phyloP scores from a whole-genome alignment of 1,139 yeast species.

The Yamadazyma songkhlaensis region DNA sequence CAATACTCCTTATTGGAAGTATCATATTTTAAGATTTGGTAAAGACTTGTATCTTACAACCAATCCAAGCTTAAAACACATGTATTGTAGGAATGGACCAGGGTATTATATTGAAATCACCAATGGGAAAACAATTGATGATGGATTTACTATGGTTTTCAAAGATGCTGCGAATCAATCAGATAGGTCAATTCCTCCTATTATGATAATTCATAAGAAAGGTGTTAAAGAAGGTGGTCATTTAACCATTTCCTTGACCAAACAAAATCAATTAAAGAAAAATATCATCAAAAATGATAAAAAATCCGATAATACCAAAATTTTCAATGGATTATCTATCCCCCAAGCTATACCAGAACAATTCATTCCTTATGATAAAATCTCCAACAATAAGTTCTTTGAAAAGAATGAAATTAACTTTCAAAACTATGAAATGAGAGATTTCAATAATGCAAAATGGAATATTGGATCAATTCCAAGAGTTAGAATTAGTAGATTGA shows the following conservation, averaged over 20 bases:
- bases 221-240: slow-evolving; percentile 27
- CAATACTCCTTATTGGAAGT: slow-evolving; percentile 53
- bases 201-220: slow-evolving; percentile 29
- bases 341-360: slow-evolving; percentile 24
- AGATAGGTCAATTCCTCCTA: slow-evolving; percentile 20
- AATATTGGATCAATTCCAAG: slow-evolving; percentile 48
- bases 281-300: slow-evolving; percentile 11
- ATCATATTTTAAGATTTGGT: slow-evolving; percentile 52
- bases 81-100: slow-evolving; percentile 55
- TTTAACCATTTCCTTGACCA: slow-evolving; percentile 25
- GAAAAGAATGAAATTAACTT: slow-evolving; percentile 14
- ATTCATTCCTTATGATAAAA: slow-evolving; percentile 22
- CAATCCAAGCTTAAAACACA: slow-evolving; percentile 55
- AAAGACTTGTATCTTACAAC: slow-evolving; percentile 54
- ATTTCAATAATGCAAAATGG: slow-evolving; percentile 31
- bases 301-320: background rate
- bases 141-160: slow-evolving; percentile 33
- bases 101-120: slow-evolving; percentile 49
- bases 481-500: slow-evolving; percentile 20
- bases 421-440: slow-evolving; percentile 31
- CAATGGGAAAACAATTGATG: slow-evolving; percentile 3
- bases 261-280: slow-evolving; percentile 12
- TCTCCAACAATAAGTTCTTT: slow-evolving; percentile 10
- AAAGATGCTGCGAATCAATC: slow-evolving; percentile 26
- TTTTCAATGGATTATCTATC: slow-evolving; percentile 27